phyloP scores from a whole-genome alignment of 116 monocot genomes.

The Dioscorea cayenensis region DNA sequence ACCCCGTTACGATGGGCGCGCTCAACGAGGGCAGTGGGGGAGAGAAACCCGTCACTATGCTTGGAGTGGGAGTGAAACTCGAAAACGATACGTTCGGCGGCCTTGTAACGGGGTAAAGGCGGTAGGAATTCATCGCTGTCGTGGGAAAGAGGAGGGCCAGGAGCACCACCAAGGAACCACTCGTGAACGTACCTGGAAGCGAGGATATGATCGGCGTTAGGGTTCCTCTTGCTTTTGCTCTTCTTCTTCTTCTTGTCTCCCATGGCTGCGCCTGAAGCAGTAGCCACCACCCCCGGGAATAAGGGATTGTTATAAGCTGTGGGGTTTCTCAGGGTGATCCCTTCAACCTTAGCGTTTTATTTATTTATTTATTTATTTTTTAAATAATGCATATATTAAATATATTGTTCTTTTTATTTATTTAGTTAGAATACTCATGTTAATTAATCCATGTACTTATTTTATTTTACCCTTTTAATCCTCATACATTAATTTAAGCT shows the following conservation, averaged over 20 bases:
- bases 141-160: background rate
- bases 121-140: conserved; percentile 8
- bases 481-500: no score
- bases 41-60: conserved; percentile 80
- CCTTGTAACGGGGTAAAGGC: background rate
- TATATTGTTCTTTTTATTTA: no score
- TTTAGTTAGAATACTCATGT: no score
- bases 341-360: no score
- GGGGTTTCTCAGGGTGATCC: no score
- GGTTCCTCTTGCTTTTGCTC: conserved; percentile 35
- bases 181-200: conserved; percentile 41
- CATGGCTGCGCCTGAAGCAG: background rate
- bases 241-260: conserved; percentile 20
- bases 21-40: conserved; percentile 76
- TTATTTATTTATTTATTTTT: no score
- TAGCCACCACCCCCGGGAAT: background rate
- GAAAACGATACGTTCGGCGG: conserved; percentile 42
- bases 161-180: conserved; percentile 29
- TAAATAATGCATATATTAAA: no score
- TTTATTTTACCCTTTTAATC: no score
- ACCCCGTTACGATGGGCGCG: conserved; percentile 80
- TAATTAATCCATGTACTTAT: no score
- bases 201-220: conserved; percentile 33
- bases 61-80: conserved; percentile 85
- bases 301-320: no score